Percentiles rank a stretch among this genome's conserved stretches.
Evolutionary conservation across 176 grass and related monocot species (phyloP).

Genomic region (Zoysia pacifica): DNA sequence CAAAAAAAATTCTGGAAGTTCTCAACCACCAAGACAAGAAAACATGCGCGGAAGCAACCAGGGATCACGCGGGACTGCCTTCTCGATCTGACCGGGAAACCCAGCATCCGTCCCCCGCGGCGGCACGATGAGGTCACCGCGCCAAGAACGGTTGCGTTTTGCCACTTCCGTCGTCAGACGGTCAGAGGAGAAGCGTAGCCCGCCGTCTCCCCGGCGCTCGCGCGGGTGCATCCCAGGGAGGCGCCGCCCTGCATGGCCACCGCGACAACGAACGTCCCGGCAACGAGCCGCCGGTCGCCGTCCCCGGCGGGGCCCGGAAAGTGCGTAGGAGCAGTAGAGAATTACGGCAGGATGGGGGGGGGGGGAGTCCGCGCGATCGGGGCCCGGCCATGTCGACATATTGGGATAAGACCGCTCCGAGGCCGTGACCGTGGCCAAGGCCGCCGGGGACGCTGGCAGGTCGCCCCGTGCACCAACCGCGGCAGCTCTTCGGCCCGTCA

Average conservation of each 20-base stretch:
- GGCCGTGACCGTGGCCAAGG: neutral
- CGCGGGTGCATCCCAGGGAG: slow-evolving; percentile 18
- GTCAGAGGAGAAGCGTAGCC: neutral
- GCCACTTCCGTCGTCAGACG: neutral
- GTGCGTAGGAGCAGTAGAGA: neutral
- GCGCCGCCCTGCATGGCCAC: neutral
- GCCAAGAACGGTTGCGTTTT: neutral
- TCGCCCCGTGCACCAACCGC: slow-evolving; percentile 31
- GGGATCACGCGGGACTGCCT: neutral
- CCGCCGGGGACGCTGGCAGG: slow-evolving; percentile 21
- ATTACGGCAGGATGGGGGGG: neutral
- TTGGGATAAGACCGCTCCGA: slow-evolving; percentile 19
- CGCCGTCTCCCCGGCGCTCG: neutral
- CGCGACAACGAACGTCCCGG: neutral
- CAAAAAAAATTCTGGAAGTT: neutral
- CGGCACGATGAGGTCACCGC: neutral
- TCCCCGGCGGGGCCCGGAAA: neutral
- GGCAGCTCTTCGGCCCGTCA: neutral
- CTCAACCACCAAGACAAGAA: neutral
- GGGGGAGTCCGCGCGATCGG: neutral
- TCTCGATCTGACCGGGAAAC: neutral
- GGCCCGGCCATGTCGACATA: slow-evolving; percentile 15
- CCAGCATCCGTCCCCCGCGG: neutral
- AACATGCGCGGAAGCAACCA: neutral
- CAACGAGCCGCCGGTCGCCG: neutral